These are phyloP conservation scores for Phlegmacium glaucopus DNA, from an alignment of 768 basidiomycete species.

Conservation along the genomic window DNA sequence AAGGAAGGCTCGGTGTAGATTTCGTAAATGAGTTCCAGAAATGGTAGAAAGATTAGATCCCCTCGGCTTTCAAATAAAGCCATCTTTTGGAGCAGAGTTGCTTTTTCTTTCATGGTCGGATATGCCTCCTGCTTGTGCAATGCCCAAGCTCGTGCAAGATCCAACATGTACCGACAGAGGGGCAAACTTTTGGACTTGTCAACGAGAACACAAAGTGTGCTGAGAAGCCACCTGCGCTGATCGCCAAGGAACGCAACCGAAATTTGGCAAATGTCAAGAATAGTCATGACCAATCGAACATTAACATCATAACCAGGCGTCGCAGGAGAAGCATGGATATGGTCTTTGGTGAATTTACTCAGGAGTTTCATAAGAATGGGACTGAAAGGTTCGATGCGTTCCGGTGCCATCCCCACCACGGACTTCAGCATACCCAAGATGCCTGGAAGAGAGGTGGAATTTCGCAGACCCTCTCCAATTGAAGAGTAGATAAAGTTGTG, in stretches of 20 bases:
- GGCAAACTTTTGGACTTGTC: constrained; percentile 83
- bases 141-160: constrained; percentile 88
- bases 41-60: constrained; percentile 77
- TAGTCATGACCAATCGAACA: constrained; percentile 66
- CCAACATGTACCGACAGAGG: constrained; percentile 82
- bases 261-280: constrained; percentile 82
- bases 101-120: constrained; percentile 95
- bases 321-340: constrained; percentile 55
- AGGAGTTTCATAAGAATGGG: constrained; percentile 77
- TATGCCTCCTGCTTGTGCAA: constrained; percentile 79
- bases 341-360: constrained; percentile 84
- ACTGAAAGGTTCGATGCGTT: constrained; percentile 80
- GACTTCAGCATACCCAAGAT: constrained; percentile 86
- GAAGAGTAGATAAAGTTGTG: constrained; percentile 72
- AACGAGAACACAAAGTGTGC: constrained; percentile 72
- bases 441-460: constrained; percentile 68
- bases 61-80: constrained; percentile 73
- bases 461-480: constrained; percentile 77
- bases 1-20: constrained; percentile 88
- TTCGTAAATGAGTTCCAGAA: constrained; percentile 86
- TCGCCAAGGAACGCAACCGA: constrained; percentile 84
- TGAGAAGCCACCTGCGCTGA: constrained; percentile 77
- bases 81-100: constrained; percentile 87
- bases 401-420: constrained; percentile 74
- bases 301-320: constrained; percentile 52